Evolutionary conservation across 257 asterid genomes (phyloP).

Genomic region (Nicotiana tabacum): DNA sequence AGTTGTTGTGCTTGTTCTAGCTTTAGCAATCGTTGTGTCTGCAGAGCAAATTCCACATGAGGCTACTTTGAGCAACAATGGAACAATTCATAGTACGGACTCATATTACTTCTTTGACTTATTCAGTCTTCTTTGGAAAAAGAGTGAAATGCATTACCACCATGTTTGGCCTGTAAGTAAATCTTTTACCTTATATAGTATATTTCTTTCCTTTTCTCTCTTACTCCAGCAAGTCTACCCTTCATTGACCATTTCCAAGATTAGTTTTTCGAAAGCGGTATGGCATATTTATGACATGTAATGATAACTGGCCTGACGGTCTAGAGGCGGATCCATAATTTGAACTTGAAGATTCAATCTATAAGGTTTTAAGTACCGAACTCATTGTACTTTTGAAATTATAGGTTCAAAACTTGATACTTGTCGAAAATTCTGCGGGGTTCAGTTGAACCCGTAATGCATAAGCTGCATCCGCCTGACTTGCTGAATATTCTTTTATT

Average conservation of each 20-base stretch:
- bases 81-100: constrained; percentile 16
- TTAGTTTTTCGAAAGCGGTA: neutral
- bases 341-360: neutral
- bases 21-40: constrained; percentile 26
- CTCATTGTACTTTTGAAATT: neutral
- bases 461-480: neutral
- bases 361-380: neutral
- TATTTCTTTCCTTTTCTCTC: neutral
- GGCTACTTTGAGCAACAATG: constrained; percentile 22
- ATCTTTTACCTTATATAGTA: neutral
- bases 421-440: no score
- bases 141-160: constrained; percentile 17
- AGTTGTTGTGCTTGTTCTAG: constrained; percentile 27
- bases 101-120: constrained; percentile 24
- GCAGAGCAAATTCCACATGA: constrained; percentile 27
- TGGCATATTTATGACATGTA: neutral
- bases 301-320: neutral
- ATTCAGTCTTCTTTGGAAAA: constrained; percentile 20
- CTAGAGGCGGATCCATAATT: neutral
- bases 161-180: constrained; percentile 61
- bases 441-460: neutral
- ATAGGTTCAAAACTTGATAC: neutral
- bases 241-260: neutral
- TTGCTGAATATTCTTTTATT: neutral
- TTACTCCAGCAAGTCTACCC: neutral